A percentile compares a stretch with the other conserved stretches of the same genome.
phyloP scores from a whole-genome alignment of 148 eudicot species.

The Arctostaphylos glauca region DNA sequence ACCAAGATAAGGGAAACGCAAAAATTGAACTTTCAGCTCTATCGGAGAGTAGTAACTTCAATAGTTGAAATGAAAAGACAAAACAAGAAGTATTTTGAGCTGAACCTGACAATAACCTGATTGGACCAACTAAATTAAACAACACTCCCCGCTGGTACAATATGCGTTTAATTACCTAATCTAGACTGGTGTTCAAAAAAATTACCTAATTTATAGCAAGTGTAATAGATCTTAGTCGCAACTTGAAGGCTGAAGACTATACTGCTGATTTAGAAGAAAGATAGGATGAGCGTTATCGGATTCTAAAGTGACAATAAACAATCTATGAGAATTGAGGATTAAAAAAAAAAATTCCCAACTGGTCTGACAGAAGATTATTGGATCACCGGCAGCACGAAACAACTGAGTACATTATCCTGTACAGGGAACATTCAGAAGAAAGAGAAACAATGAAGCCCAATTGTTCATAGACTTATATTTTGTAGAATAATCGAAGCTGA shows the following conservation, averaged over 20 bases:
- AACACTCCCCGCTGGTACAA: neutral
- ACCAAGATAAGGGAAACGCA: neutral
- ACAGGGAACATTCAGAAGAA: neutral
- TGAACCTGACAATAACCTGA: conserved; percentile 6
- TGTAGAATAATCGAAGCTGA: neutral
- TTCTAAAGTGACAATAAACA: neutral
- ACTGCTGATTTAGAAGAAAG: neutral
- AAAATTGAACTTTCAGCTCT: neutral
- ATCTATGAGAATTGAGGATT: neutral
- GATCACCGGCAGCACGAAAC: neutral
- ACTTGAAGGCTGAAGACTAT: neutral
- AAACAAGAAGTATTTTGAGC: neutral
- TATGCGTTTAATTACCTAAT: neutral
- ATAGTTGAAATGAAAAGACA: neutral
- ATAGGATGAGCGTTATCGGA: neutral
- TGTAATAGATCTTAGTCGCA: neutral
- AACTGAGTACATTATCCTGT: neutral
- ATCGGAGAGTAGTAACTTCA: neutral
- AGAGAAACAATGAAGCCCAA: neutral
- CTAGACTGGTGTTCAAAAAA: neutral
- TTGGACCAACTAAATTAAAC: neutral
- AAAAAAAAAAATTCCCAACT: conserved; percentile 2
- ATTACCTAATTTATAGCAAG: neutral
- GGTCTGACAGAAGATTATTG: conserved; percentile 5
- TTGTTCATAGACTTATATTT: neutral